Evolutionary conservation across 2,329 filamentous ascomycete genomes (phyloP), one percentile per base, ranked within the genome.

Genomic region (Verticillium tricorpus): DNA sequence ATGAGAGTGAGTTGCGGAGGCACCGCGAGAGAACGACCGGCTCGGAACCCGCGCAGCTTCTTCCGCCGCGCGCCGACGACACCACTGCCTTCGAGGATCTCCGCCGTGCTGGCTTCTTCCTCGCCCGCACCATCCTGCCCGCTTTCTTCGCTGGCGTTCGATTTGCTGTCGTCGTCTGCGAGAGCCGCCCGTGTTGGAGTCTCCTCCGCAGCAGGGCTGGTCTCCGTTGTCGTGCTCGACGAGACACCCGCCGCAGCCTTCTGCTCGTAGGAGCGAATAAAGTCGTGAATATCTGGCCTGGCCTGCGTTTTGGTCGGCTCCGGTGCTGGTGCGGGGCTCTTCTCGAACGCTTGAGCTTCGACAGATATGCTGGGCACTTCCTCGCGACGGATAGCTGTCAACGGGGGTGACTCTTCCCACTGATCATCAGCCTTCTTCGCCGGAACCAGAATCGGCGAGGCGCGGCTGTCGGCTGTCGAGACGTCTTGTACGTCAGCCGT

Each of bases 1-100:
- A 78, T 69, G 4, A 70, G 59, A 37, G 68, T 72, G 40, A 73
- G 50, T 40, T 72, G 71, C 5, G 71, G 67, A 7, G 71, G 71
- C 34, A 69, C 64, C 25, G 69, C 71, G n/a, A 67, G 67, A 12
- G 71, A 70, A 57, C 73, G 67, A 8, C 68, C 61, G 15, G 67
- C 64, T 5, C 69, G 67, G 60, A 76, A 75, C 5, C 70, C 69
- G 4, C 70, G 65, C 32, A 66, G 58, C 19, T 73, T 71, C n/a
- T 71, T 68, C 28, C 71, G 69, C 61, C 73, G 74, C 60, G 69
- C 67, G n/a, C 68, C 65, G n/a, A 64, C 61, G 15, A 68, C 68
- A n/a, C 66, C 66, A 61, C 55, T 70, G 15, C 73, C 73, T 58
- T 74, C 73, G 37, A 74, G 72, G 2, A 75, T 62, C 56, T 73